Percentiles rank a stretch among this genome's conserved stretches.
phyloP scores from a whole-genome alignment of 805 yeast genomes.

The Zygosaccharomyces lentus region DNA sequence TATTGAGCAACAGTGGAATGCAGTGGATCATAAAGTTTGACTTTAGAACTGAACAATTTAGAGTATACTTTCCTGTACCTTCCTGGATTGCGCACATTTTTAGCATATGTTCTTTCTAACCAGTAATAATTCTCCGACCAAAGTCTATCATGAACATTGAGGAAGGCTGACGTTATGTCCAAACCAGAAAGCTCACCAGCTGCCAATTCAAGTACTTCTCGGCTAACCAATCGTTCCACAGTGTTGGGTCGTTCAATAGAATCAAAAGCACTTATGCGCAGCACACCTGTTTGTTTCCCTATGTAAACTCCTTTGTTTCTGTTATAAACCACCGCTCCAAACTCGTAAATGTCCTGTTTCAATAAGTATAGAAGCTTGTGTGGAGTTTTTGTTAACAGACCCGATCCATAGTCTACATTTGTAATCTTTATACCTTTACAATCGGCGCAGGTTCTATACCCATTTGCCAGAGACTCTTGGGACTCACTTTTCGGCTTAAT shows the following conservation, averaged over 20 bases:
- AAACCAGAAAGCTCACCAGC: slow-evolving; percentile 41
- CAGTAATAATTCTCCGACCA: slow-evolving; percentile 96
- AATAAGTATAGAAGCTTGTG: slow-evolving; percentile 48
- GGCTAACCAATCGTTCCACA: slow-evolving; percentile 64
- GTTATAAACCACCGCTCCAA: slow-evolving; percentile 83
- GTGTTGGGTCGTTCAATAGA: slow-evolving; percentile 85
- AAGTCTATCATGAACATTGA: slow-evolving; percentile 64
- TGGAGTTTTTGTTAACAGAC: slow-evolving; percentile 36
- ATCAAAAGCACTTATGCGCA: slow-evolving; percentile 84
- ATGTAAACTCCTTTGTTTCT: slow-evolving; percentile 51
- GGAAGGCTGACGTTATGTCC: slow-evolving; percentile 44
- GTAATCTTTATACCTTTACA: slow-evolving; percentile 33
- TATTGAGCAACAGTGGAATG: slow-evolving; percentile 76
- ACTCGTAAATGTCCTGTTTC: slow-evolving; percentile 63
- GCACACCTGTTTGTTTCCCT: slow-evolving; percentile 84
- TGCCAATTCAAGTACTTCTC: slow-evolving; percentile 51
- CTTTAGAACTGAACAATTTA: slow-evolving; percentile 38
- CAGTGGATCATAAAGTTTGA: slow-evolving; percentile 81
- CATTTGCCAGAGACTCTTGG: slow-evolving; percentile 63
- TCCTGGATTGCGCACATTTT: slow-evolving; percentile 31
- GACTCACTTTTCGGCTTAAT: slow-evolving; percentile 59
- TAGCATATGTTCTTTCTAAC: slow-evolving; percentile 68
- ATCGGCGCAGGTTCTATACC: slow-evolving; percentile 52
- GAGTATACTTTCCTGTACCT: slow-evolving; percentile 30
- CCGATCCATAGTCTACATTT: slow-evolving; percentile 37